These are phyloP conservation scores for Pezicula carpinea DNA, from an alignment of 2,329 filamentous ascomycete genomes.

Conservation along the genomic window DNA sequence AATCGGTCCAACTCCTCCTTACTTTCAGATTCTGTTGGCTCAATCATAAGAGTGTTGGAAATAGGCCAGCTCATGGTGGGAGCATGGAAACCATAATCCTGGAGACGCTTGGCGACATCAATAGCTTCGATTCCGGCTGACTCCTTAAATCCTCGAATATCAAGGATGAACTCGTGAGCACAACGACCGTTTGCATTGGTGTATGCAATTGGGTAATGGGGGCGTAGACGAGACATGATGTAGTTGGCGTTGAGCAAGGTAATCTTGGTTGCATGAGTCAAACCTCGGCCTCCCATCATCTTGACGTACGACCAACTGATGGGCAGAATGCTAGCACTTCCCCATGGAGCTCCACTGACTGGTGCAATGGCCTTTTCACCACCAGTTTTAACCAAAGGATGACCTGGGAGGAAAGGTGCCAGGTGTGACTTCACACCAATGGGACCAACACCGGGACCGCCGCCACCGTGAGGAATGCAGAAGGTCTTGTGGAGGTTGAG, in stretches of 20 bases:
- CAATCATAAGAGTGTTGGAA: constrained; percentile 94
- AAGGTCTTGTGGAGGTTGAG: constrained; percentile 98
- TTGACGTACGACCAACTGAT: constrained; percentile 96
- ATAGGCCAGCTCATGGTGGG: constrained; percentile 98
- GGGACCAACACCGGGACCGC: constrained; percentile 88
- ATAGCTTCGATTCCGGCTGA: constrained; percentile 82
- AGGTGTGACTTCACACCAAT: constrained; percentile 88
- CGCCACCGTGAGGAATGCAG: constrained; percentile 94
- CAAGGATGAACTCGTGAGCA: constrained; percentile 96
- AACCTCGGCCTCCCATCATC: constrained; percentile 80
- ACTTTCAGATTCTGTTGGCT: constrained; percentile 90
- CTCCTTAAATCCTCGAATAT: constrained; percentile 79
- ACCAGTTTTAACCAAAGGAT: constrained; percentile 55
- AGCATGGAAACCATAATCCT: constrained; percentile 96
- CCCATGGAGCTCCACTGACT: constrained; percentile 78
- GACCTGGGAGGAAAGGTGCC: constrained; percentile 65
- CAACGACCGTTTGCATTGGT: constrained; percentile 84
- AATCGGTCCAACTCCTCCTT: constrained; percentile 92
- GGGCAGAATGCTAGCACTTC: constrained; percentile 85
- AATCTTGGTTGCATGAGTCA: constrained; percentile 86
- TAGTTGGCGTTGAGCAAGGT: constrained; percentile 97
- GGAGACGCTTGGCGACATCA: constrained; percentile 91
- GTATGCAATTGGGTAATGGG: constrained; percentile 88
- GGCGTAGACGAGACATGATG: constrained; percentile 79
- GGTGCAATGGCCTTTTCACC: constrained; percentile 58